phyloP scores from a whole-genome alignment of 108 stramenopile genomes.

The Nitzschia sp. region DNA sequence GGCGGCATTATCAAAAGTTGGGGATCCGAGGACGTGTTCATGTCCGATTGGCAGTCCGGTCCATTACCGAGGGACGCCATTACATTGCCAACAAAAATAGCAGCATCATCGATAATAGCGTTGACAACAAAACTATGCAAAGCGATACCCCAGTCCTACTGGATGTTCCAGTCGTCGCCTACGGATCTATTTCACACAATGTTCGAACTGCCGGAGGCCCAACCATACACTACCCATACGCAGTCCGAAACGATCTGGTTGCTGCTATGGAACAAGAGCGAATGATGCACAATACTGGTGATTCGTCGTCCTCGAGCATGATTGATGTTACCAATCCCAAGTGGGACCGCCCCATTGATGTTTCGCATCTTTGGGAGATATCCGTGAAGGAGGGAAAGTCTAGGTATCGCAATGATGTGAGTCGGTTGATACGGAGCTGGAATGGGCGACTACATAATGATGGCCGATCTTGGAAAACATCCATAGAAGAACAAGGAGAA shows the following conservation, averaged over 20 bases:
- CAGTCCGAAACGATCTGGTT: conserved; percentile 30
- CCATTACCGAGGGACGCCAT: conserved; percentile 15
- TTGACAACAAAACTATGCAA: background rate
- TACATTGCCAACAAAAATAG: background rate
- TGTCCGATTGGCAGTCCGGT: conserved; percentile 19
- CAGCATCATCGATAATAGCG: background rate
- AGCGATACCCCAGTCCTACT: too few species aligned
- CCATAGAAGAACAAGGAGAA: conserved; percentile 20
- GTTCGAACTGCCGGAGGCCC: conserved; percentile 21
- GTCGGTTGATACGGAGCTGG: conserved; percentile 4
- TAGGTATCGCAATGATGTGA: conserved; percentile 15
- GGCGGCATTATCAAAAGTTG: conserved; percentile 11
- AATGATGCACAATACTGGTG: background rate
- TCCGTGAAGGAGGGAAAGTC: conserved; percentile 1
- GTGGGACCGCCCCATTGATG: conserved; percentile 27
- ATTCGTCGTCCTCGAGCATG: conserved; percentile 2
- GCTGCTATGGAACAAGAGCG: conserved; percentile 10
- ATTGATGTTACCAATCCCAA: background rate
- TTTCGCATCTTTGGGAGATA: conserved; percentile 33
- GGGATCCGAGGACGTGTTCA: background rate
- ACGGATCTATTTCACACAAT: background rate
- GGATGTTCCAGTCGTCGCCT: background rate
- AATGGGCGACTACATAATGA: background rate
- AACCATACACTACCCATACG: conserved; percentile 20
- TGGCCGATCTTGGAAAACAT: conserved; percentile 1